These are phyloP conservation scores for Grosmannia serpens DNA, from an alignment of 2,329 filamentous ascomycete species.

Conservation along the genomic window DNA sequence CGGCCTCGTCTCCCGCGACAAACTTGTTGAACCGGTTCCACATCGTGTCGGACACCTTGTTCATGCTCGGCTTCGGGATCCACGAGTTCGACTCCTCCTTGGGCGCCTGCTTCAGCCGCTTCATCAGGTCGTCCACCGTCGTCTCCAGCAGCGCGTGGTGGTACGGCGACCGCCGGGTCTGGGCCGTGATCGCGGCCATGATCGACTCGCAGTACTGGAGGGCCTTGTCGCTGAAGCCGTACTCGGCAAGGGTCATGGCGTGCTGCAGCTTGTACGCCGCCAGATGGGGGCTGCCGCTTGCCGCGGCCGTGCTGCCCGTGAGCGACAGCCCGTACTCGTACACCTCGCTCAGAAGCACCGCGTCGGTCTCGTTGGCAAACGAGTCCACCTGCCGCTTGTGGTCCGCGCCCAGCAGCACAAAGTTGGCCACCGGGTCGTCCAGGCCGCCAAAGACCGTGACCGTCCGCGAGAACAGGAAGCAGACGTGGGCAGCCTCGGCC, in stretches of 20 bases:
- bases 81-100: slow-evolving; percentile 73
- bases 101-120: slow-evolving; percentile 73
- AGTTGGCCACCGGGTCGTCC: slow-evolving; percentile 67
- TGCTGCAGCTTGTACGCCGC: slow-evolving; percentile 87
- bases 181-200: slow-evolving; percentile 59
- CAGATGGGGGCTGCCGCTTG: slow-evolving; percentile 56
- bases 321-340: slow-evolving; percentile 85
- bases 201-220: slow-evolving; percentile 88
- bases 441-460: slow-evolving; percentile 65
- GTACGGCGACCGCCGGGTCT: slow-evolving; percentile 76
- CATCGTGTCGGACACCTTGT: slow-evolving; percentile 84
- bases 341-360: slow-evolving; percentile 87
- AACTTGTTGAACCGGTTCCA: slow-evolving; percentile 95
- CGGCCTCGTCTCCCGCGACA: slow-evolving; percentile 79
- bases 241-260: slow-evolving; percentile 71
- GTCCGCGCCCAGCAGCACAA: slow-evolving; percentile 72
- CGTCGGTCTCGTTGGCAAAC: slow-evolving; percentile 69
- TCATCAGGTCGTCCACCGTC: slow-evolving; percentile 71
- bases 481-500: slow-evolving; percentile 85
- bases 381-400: slow-evolving; percentile 60
- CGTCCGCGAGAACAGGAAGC: slow-evolving; percentile 74
- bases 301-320: slow-evolving; percentile 40
- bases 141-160: slow-evolving; percentile 65
- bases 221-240: slow-evolving; percentile 71
- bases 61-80: slow-evolving; percentile 92